Base-by-base conservation (phyloP, 2,329 filamentous ascomycete species). In the Colletotrichum sp. region DNA sequence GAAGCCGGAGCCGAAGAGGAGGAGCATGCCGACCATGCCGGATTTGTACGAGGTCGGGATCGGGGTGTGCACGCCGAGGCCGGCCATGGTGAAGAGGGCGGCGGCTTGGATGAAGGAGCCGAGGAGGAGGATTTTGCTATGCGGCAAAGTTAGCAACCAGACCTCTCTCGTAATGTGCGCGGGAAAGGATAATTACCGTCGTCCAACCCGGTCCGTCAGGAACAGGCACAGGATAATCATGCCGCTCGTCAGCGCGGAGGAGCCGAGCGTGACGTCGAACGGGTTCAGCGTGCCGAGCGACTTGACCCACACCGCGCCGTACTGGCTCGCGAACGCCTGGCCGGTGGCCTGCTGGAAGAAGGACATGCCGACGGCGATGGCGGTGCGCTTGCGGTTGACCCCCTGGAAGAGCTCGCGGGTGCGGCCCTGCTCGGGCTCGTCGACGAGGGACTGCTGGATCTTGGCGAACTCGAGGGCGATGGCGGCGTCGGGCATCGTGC, bases 1-100 rank as follows among this genome's bases (percentile, higher is more conserved):
- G 74, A 82, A 84, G 22, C 82, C 82, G 55, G 82, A 74, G 34
- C 75, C 77, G 39, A 82, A 85, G 6, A 87, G 55, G 30, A 79
- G 80, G 34, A 84, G 78, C 78, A 83, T 83, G 48, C 82, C 81
- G 8, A 86, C 80, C 52, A 85, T 83, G 15, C 79, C 80, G 13
- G 78, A 76, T 22, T 81, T 82, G 66, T 79, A 75, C 6, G 64
- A 65, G 32, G 65, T 22, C 12, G 66, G 71, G 22, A 76, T 72
- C 18, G 75, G 72, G 12, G 52, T 71, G 34, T 71, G 71, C n/a
- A 78, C 70, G 32, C 76, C 70, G 27, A 79, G 75, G 34, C 74
- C 72, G 22, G 75, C 78, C 62, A 78, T 76, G 4, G 75, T 77
- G 25, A 74, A 71, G 18, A 78, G 70, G 3, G 67, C 48, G n/a